These are phyloP conservation scores for Pythium vanterpoolii DNA, from an alignment of 352 stramenopile species.

Conservation along the genomic window DNA sequence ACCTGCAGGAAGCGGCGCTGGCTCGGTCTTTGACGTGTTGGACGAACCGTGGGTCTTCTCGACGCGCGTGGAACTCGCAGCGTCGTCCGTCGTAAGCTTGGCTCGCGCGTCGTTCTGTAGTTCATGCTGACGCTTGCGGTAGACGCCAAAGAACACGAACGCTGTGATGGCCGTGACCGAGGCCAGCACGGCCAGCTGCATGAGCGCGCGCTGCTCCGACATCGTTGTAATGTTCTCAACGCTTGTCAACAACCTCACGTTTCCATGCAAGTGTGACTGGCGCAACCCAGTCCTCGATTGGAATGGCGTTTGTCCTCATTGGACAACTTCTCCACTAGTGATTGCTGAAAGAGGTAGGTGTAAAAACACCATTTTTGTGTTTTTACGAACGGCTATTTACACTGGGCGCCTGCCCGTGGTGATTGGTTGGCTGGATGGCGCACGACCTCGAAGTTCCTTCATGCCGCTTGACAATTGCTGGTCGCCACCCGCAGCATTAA, in stretches of 20 bases:
- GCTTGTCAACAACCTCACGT: constrained; percentile 20
- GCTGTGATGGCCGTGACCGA: constrained; percentile 67
- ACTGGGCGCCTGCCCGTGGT: constrained; percentile 1
- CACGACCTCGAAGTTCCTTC: constrained; percentile 21
- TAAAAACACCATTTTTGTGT: constrained; percentile 7
- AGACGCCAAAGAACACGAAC: constrained; percentile 51
- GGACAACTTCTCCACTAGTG: background rate
- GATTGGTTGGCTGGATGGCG: constrained; percentile 24
- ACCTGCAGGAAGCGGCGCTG: constrained; percentile 16
- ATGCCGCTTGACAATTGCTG: background rate
- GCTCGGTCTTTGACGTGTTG: constrained; percentile 30
- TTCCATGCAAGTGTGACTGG: constrained; percentile 12
- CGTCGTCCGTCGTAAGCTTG: constrained; percentile 24
- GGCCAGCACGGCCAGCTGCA: constrained; percentile 69
- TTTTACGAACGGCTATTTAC: constrained; percentile 19
- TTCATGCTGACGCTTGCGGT: constrained; percentile 37
- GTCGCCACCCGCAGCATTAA: constrained; percentile 1
- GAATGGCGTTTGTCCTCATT: background rate
- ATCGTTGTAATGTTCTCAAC: background rate
- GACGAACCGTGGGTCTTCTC: constrained; percentile 21
- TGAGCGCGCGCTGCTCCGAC: constrained; percentile 36
- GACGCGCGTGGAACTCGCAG: constrained; percentile 19
- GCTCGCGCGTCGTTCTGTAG: constrained; percentile 13
- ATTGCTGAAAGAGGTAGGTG: background rate
- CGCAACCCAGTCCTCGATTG: background rate